Conservation (phyloP, 208 protist genomes). For the Phytomonas serpens region DNA sequence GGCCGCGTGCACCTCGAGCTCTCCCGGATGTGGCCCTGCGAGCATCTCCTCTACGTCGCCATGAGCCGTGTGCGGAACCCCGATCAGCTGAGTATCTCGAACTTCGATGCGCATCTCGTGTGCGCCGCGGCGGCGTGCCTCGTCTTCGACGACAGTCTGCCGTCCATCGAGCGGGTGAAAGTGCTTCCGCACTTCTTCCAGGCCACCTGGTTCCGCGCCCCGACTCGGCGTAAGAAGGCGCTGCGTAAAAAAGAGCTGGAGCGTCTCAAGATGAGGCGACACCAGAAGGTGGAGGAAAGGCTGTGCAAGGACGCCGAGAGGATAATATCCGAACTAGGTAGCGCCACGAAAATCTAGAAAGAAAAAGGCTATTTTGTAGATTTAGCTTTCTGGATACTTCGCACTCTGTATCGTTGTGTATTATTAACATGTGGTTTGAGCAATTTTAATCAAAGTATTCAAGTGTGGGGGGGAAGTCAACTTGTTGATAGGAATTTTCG, state of each 20-base stretch:
- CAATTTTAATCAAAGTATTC: not conserved
- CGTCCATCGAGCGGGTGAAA: constrained; percentile 27
- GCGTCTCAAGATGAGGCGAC: constrained; percentile 14
- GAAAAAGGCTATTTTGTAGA: not conserved
- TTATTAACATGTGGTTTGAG: not conserved
- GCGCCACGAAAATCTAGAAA: not conserved
- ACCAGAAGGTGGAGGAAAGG: constrained; percentile 10
- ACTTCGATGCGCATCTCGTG: constrained; percentile 50
- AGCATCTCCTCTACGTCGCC: constrained; percentile 84
- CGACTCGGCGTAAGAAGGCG: constrained; percentile 37
- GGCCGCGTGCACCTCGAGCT: constrained; percentile 81
- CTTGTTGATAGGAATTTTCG: not conserved
- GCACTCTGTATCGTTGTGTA: not conserved
- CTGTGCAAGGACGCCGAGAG: constrained; percentile 5
- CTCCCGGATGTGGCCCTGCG: constrained; percentile 83
- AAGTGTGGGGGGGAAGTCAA: not conserved
- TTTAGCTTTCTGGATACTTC: not conserved
- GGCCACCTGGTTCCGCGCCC: constrained; percentile 46
- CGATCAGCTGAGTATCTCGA: constrained; percentile 68
- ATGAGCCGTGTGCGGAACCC: constrained; percentile 84
- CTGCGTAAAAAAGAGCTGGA: constrained; percentile 24
- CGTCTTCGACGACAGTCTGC: constrained; percentile 73
- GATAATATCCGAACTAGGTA: not conserved
- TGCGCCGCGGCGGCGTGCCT: constrained; percentile 56
- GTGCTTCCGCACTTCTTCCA: constrained; percentile 48